Percentiles rank a stretch among this genome's conserved stretches.
Evolutionary conservation across 2,329 filamentous ascomycete genomes (phyloP).

Genomic region (Fusarium euwallaceae): DNA sequence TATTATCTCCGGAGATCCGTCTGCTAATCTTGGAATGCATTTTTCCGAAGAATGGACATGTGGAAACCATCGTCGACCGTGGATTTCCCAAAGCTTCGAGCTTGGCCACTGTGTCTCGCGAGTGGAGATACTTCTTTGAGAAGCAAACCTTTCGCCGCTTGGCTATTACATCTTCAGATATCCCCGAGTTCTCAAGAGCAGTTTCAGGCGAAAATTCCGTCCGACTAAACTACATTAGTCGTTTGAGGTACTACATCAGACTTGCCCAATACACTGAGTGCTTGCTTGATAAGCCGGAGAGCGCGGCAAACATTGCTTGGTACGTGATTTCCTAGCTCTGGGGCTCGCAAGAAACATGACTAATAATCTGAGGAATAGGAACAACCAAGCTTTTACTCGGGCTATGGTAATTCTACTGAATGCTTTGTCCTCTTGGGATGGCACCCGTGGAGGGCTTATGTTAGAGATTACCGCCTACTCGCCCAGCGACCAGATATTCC

Average conservation of each 20-base stretch:
- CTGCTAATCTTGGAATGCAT: conserved; percentile 7
- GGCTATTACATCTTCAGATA: conserved; percentile 8
- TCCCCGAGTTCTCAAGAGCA: not conserved
- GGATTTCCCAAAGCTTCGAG: not conserved
- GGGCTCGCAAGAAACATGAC: not conserved
- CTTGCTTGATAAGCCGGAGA: conserved; percentile 1
- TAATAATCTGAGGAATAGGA: conserved; percentile 14
- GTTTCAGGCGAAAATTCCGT: not conserved
- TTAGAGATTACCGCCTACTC: conserved; percentile 27
- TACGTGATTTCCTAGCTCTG: not conserved
- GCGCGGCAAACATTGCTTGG: not conserved
- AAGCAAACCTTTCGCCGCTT: conserved; percentile 13
- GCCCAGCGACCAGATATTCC: conserved; percentile 19
- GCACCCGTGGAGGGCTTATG: conserved; percentile 18
- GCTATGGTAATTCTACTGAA: conserved; percentile 16
- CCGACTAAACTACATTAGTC: conserved; percentile 18
- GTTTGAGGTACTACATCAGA: conserved; percentile 6
- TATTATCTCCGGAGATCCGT: conserved; percentile 17
- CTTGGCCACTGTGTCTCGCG: conserved; percentile 20
- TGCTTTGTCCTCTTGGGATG: conserved; percentile 21
- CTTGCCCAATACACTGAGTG: conserved; percentile 5
- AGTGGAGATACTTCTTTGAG: conserved; percentile 31
- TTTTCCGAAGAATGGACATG: not conserved
- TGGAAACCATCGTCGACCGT: not conserved
- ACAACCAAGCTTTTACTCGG: conserved; percentile 24